Conservation (phyloP, 495 filamentous ascomycete species). For the Neohortaea acidophila region DNA sequence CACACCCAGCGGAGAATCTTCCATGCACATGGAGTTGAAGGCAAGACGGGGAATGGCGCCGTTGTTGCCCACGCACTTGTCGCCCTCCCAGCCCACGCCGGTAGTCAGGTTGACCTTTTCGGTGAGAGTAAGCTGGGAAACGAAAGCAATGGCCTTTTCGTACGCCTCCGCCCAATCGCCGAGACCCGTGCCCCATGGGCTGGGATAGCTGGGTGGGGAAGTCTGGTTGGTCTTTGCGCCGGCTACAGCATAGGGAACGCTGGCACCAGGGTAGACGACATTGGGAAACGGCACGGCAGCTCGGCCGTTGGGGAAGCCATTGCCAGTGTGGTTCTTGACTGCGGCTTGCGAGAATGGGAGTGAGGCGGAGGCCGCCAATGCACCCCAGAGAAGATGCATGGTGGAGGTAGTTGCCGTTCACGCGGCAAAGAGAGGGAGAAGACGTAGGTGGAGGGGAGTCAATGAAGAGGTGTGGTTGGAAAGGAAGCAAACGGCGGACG, state of each 20-base stretch:
- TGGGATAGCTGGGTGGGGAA: constrained; percentile 61
- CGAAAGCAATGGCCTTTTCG: constrained; percentile 57
- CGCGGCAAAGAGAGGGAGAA: too few relatives aligned
- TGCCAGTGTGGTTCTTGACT: too few relatives aligned
- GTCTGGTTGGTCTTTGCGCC: constrained; percentile 19
- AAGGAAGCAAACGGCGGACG: too few relatives aligned
- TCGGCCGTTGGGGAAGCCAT: too few relatives aligned
- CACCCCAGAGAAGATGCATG: too few relatives aligned
- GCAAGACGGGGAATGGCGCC: constrained; percentile 62
- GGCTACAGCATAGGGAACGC: constrained; percentile 12
- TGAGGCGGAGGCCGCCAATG: too few relatives aligned
- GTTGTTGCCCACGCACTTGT: constrained; percentile 65
- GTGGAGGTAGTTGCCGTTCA: too few relatives aligned
- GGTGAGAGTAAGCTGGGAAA: constrained; percentile 64
- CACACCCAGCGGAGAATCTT: constrained; percentile 79
- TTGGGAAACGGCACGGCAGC: constrained; percentile 16
- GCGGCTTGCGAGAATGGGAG: too few relatives aligned
- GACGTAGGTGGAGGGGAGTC: too few relatives aligned
- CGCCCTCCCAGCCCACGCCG: constrained; percentile 64
- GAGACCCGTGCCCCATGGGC: constrained; percentile 62
- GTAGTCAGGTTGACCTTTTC: constrained; percentile 93
- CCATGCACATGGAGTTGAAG: constrained; percentile 68
- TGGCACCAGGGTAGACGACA: constrained; percentile 15
- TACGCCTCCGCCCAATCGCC: constrained; percentile 70
- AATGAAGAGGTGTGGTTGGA: too few relatives aligned